Evolutionary conservation across 192 early-diverging fungal species (phyloP), one percentile per base, ranked within the genome.

Genomic region (Physocladia obscura): DNA sequence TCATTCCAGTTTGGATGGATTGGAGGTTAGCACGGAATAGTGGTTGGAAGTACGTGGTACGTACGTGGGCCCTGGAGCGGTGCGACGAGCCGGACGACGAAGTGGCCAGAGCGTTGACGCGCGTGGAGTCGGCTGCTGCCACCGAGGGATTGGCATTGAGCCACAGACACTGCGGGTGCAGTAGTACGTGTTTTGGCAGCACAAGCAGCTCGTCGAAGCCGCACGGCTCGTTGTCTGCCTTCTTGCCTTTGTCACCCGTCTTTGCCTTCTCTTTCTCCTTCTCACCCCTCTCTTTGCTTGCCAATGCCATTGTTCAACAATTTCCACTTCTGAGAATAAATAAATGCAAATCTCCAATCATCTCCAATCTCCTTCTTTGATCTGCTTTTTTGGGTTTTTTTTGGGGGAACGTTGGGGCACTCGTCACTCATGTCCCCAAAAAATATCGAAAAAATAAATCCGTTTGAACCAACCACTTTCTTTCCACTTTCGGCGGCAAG

Each of bases 151-250:
- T 36, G 17, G n/a, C 57, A 29, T 65, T 49, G 6, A 65, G 44
- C 63, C 63, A 65, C 15, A 30, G 19, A 24, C 44, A 48, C 26
- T 51, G 48, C 34, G 34, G 29, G 11, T 65, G 63, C 19, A 65
- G 26, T 26, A 65, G 49, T 5, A 52, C 48, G 32, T 30, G 17
- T 31, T 52, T 49, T 44, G 27, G 13, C 22, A 65, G 49, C 1
- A n/a, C 19, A n/a, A 35, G 19, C 15, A 65, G 63, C 8, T 51
- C 57, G 6, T 58, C 57, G 57, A 13, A 19, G 13, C 57, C 57
- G 11, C 11, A 44, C 40, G n/a, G 40, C 40, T n/a, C 29, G 21
- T 17, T 29, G 15, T 55, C n/a, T 26, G 21, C n/a, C 52, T 55
- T 29, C 26, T n/a, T 29, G 52, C 52, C 11, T 26, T 17, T 55